Evolutionary conservation across 2,329 filamentous ascomycete genomes (phyloP).

Genomic region (Colletotrichum viniferum): DNA sequence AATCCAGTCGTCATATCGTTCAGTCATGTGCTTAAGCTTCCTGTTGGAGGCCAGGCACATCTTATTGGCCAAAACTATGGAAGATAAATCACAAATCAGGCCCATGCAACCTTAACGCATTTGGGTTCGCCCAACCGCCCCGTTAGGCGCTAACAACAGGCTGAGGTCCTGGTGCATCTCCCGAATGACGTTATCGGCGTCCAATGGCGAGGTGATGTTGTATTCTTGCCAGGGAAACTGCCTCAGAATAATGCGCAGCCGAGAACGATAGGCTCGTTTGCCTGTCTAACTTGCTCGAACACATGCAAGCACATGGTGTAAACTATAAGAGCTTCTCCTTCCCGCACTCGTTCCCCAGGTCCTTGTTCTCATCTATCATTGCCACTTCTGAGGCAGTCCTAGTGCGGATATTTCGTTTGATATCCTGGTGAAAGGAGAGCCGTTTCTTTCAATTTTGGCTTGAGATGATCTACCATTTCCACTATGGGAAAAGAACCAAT

Average conservation of each 20-base stretch:
- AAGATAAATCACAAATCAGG: background rate
- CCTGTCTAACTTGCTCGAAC: accelerated
- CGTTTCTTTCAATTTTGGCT: no score
- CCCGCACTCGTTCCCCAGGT: no score
- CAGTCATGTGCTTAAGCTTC: background rate
- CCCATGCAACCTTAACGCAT: background rate
- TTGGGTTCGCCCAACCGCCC: background rate
- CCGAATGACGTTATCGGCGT: background rate
- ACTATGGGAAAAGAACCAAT: background rate
- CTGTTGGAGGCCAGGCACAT: background rate
- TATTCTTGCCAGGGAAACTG: accelerated
- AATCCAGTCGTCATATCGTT: no score
- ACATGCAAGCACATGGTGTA: background rate
- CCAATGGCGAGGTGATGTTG: accelerated
- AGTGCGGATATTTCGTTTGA: no score
- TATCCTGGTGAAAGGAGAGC: no score
- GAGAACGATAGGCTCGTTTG: accelerated
- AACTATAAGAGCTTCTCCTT: background rate
- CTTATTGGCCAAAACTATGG: background rate
- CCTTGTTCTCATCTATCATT: no score
- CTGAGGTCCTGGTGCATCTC: accelerated
- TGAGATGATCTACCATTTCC: accelerated
- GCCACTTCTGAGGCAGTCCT: no score
- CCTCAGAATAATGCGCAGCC: background rate
- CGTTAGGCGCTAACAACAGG: accelerated